Evolutionary conservation across 2,329 filamentous ascomycete species (phyloP), one percentile per base, ranked within the genome.

Genomic region (Lecanicillium sp.): DNA sequence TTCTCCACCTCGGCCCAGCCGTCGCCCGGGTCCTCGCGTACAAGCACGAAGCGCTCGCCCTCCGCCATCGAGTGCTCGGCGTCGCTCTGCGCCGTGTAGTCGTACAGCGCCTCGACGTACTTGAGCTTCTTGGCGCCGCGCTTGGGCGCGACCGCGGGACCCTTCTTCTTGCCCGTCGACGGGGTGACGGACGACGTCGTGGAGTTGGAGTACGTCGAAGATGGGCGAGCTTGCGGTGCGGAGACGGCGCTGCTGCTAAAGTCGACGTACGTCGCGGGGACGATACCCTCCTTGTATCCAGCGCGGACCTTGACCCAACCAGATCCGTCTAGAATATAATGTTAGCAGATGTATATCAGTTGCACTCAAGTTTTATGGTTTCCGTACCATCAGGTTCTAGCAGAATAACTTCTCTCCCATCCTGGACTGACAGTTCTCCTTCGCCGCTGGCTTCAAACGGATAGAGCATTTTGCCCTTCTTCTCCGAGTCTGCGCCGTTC

Each of bases 1-100:
- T 88, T 90, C 71, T 97, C 93, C 15, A 98, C 93, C 70, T 97
- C 93, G 23, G 84, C 88, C 93, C 93, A 98, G 0, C 93, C 93
- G 69, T 97, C 93, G 1, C 93, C 93, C 0, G 83, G 78, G 62
- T 97, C 91, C 49, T 87, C 83, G 59, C 84, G 90, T 52, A 96
- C 82, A 26, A 98, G 73, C 32, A 98, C 90, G 60, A 98, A 94
- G 44, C 83, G 79, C 67, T 98, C 93, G 1, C 93, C 93, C 66
- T 95, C 91, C 1, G 65, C 64, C 88, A 98, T 98, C 60, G 77
- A 89, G 66, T 91, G 90, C 68, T 98, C 93, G 7, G 81, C 79
- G 5, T 94, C 88, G 55, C 83, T 90, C 58, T 89, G 84, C 15
- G 91, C 89, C 44, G 83, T 75, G 64, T 98, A 98, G 43, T 93